Conservation (phyloP, 2,329 filamentous ascomycete species). For the Neofusicoccum ribis region DNA sequence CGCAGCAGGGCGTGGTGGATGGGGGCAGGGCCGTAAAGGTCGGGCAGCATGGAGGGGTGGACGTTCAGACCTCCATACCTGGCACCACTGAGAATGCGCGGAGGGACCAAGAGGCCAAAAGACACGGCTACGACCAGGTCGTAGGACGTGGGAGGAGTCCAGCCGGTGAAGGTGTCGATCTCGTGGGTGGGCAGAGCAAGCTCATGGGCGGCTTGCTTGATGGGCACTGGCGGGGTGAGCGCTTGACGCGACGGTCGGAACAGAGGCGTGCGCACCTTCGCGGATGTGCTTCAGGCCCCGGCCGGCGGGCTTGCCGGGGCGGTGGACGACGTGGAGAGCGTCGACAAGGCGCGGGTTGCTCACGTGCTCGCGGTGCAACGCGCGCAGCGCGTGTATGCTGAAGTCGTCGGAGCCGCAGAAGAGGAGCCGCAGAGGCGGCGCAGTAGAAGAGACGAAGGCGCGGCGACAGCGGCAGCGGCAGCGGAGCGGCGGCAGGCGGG, state of each 20-base stretch:
- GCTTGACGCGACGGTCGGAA: conserved; percentile 10
- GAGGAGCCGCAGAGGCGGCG: conserved; percentile 71
- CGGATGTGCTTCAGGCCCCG: conserved; percentile 69
- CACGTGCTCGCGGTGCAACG: conserved; percentile 63
- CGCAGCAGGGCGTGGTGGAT: conserved; percentile 79
- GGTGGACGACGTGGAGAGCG: conserved; percentile 83
- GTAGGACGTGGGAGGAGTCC: conserved; percentile 56
- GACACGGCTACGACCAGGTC: conserved; percentile 91
- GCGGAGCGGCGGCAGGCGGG: not conserved
- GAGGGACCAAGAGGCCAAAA: conserved; percentile 87
- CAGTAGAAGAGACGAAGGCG: conserved; percentile 19
- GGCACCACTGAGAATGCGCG: conserved; percentile 66
- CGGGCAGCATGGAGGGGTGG: conserved; percentile 86
- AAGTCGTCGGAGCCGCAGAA: conserved; percentile 95
- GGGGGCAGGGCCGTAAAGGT: conserved; percentile 83
- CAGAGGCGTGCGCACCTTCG: conserved; percentile 54
- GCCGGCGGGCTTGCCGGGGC: conserved; percentile 75
- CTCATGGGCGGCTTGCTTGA: conserved; percentile 61
- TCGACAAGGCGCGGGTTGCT: conserved; percentile 38
- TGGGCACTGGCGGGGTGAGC: conserved; percentile 60
- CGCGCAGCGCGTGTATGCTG: conserved; percentile 74
- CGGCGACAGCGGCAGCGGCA: conserved; percentile 19
- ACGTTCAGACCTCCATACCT: conserved; percentile 89
- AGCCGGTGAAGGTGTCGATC: conserved; percentile 78
- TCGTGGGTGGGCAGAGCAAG: conserved; percentile 70